Percentiles rank a stretch among this genome's conserved stretches.
phyloP scores from a whole-genome alignment of 805 yeast species.

The Candida tallmaniae region DNA sequence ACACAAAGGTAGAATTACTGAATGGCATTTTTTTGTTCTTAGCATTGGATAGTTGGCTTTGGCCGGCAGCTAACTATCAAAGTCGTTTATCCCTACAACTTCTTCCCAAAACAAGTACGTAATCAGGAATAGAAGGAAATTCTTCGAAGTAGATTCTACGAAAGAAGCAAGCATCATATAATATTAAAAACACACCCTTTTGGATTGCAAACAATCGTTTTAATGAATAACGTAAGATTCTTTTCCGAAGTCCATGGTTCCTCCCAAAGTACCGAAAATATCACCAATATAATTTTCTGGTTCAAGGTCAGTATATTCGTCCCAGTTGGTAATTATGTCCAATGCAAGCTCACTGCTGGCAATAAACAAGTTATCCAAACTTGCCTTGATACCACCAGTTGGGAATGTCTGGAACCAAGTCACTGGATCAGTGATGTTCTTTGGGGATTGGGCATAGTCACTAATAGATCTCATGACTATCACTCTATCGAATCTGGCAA shows the following conservation, averaged over 20 bases:
- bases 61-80: too few relatives aligned
- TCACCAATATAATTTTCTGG: slow-evolving; percentile 60
- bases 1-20: too few relatives aligned
- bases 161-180: too few relatives aligned
- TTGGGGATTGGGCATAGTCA: slow-evolving; percentile 55
- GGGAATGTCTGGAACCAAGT: slow-evolving; percentile 45
- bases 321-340: slow-evolving; percentile 51
- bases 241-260: slow-evolving; percentile 37
- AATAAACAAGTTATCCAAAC: slow-evolving; percentile 46
- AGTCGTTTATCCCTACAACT: too few relatives aligned
- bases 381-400: slow-evolving; percentile 49
- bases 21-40: too few relatives aligned
- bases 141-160: too few relatives aligned
- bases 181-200: too few relatives aligned
- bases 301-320: slow-evolving; percentile 20
- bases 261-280: slow-evolving; percentile 51
- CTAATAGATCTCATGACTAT: slow-evolving; percentile 59
- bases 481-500: slow-evolving; percentile 54
- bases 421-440: slow-evolving; percentile 36
- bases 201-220: too few relatives aligned
- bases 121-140: too few relatives aligned
- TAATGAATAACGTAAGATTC: slow-evolving; percentile 7
- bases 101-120: too few relatives aligned
- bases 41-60: too few relatives aligned
- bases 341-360: slow-evolving; percentile 53